A percentile compares a stretch with the other conserved stretches of the same genome.
phyloP scores from a whole-genome alignment of 1,284 basidiomycete genomes.

The Cystobasidiaceae sp. region DNA sequence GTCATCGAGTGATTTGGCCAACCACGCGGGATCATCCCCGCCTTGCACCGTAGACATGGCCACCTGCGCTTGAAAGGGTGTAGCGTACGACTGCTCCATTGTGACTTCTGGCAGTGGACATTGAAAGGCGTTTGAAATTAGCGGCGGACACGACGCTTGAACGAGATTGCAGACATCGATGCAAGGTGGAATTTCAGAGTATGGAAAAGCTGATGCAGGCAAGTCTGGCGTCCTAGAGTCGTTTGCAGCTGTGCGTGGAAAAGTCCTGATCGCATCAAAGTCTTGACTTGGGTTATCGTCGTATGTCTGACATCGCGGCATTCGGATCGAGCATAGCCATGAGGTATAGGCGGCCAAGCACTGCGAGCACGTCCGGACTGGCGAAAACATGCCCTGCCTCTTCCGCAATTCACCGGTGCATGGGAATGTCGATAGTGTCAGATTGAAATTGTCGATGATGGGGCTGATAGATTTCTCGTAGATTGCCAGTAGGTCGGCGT shows the following conservation, averaged over 20 bases:
- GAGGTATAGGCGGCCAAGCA: constrained; percentile 47
- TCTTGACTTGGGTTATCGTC: constrained; percentile 27
- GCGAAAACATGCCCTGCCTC: constrained; percentile 47
- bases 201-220: constrained; percentile 37
- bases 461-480: constrained; percentile 44
- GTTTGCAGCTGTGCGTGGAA: constrained; percentile 25
- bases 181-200: constrained; percentile 42
- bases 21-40: constrained; percentile 15
- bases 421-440: constrained; percentile 48
- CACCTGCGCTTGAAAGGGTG: constrained; percentile 5
- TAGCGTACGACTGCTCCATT: constrained; percentile 24
- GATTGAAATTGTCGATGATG: constrained; percentile 46
- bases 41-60: constrained; percentile 9
- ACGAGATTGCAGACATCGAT: constrained; percentile 39
- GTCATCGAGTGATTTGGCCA: constrained; percentile 6
- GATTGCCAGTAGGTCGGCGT: constrained; percentile 38
- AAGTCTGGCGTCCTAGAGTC: constrained; percentile 9
- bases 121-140: constrained; percentile 35
- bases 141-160: constrained; percentile 41
- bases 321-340: constrained; percentile 48
- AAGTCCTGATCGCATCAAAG: constrained; percentile 34
- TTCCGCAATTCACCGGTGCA: constrained; percentile 39
- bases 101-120: constrained; percentile 36
- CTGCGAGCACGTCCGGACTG: constrained; percentile 46
- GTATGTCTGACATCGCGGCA: constrained; percentile 48